Evolutionary conservation across 2,329 filamentous ascomycete species (phyloP), one percentile per base, ranked within the genome.

Genomic region (Xenosphaeropsis pyriputrescens): DNA sequence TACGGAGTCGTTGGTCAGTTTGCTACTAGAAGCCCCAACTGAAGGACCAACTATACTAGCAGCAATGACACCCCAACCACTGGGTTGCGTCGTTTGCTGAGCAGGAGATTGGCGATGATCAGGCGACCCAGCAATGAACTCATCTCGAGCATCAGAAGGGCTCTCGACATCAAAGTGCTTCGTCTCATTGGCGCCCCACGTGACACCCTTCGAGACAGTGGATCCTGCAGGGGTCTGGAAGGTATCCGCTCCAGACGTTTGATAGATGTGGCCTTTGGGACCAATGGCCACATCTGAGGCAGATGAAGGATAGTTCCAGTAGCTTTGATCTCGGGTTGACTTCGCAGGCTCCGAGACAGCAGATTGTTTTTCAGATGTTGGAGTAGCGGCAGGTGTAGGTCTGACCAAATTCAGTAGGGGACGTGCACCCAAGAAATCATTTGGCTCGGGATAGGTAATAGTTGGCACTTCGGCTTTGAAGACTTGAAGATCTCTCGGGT

Each of bases 101-200:
- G n/a, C 12, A 26, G 22, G 22, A 32, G 4, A 15, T 32, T 32
- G 30, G 6, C 9, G 4, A 32, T n/a, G 4, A 15, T 14, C 16
- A 6, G 14, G 14, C 6, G 40, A 32, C 30, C 40, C 45, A 7
- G 49, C 46, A 9, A 50, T 38, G 30, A 49, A 53, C 17, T 54
- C 51, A 26, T 54, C 51, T 39, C 35, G 45, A 31, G 46, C 43
- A 15, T 54, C 56, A 33, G 71, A 69, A 6, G 75, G 70, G 37
- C 68, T 77, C 41, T 73, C 70, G 9, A 71, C 64, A 35, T 77
- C 70, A 43, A 74, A 80, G 41, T 72, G 69, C 51, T 78, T 73
- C 4, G 69, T 78, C 49, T 75, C 65, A 44, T 77, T 76, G 42
- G 75, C 62, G 9, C 73, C 76, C 75, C 74, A 80, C 11, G 66